Conservation (phyloP, 2,329 filamentous ascomycete species). For the Curvularia spicifera region DNA sequence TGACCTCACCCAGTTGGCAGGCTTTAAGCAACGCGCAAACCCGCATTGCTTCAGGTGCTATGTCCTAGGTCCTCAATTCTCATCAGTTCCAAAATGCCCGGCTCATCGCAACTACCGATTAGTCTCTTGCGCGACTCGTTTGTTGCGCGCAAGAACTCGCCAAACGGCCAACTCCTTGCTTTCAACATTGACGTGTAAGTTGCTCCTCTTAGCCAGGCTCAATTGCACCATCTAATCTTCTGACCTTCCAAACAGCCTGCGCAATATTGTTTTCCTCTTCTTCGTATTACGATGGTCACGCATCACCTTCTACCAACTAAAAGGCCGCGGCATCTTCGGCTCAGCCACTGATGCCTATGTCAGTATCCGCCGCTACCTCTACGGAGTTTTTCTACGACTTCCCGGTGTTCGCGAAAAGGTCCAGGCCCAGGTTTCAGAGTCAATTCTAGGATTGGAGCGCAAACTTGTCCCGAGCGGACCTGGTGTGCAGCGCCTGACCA, state of each 20-base stretch:
- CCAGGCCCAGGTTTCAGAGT: conserved; percentile 80
- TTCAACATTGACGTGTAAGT: conserved; percentile 73
- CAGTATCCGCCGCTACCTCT: conserved; percentile 73
- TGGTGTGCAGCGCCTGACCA: conserved; percentile 73
- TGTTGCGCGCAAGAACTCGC: conserved; percentile 64
- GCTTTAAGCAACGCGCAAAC: conserved; percentile 10
- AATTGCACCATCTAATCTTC: not conserved
- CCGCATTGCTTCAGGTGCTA: not conserved
- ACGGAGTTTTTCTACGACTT: conserved; percentile 82
- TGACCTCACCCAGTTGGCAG: conserved; percentile 13
- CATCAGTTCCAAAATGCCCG: conserved; percentile 47
- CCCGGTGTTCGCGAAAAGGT: conserved; percentile 88
- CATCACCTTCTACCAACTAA: conserved; percentile 80
- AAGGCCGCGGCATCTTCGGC: conserved; percentile 85
- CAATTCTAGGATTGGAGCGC: conserved; percentile 77
- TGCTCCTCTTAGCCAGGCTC: not conserved
- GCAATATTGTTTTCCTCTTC: conserved; percentile 86
- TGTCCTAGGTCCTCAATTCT: not conserved
- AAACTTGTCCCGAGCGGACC: conserved; percentile 81
- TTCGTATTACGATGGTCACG: conserved; percentile 86
- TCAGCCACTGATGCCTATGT: conserved; percentile 76
- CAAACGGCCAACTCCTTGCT: conserved; percentile 61
- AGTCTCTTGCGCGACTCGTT: conserved; percentile 70
- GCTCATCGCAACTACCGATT: conserved; percentile 72
- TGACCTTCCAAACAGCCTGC: conserved; percentile 58